Conservation (phyloP, 2,329 filamentous ascomycete species). For the Dactylonectria macrodidyma region DNA sequence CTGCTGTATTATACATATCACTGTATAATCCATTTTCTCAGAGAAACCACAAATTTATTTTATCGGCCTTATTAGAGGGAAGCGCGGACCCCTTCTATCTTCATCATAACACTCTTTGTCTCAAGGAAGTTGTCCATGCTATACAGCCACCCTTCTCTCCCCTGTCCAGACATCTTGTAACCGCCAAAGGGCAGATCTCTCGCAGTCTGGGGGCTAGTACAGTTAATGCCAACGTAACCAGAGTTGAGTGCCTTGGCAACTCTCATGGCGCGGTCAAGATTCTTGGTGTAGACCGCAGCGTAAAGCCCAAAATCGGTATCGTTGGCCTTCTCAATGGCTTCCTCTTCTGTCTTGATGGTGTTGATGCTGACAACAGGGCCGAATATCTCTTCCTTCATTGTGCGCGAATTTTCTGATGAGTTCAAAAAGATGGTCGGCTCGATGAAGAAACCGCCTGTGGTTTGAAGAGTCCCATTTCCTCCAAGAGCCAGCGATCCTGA, state of each 20-base stretch:
- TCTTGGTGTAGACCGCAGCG: conserved; percentile 69
- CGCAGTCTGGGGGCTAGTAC: conserved; percentile 41
- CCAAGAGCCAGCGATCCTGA: conserved; percentile 26
- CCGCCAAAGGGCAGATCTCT: conserved; percentile 38
- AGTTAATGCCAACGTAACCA: conserved; percentile 74
- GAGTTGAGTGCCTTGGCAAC: conserved; percentile 69
- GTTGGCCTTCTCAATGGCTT: conserved; percentile 53
- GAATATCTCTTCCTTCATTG: conserved; percentile 75
- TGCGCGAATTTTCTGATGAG: conserved; percentile 52
- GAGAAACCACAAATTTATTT: too few relatives aligned
- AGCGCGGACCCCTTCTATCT: conserved; percentile 20
- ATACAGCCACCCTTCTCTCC: conserved; percentile 31
- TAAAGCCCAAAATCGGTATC: conserved; percentile 70
- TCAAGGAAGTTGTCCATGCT: conserved; percentile 43
- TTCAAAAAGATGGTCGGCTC: conserved; percentile 39
- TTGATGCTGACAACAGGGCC: conserved; percentile 74
- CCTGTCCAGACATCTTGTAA: conserved; percentile 34
- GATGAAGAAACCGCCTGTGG: conserved; percentile 32
- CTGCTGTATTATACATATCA: too few relatives aligned
- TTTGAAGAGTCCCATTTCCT: conserved; percentile 25
- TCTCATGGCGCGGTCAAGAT: conserved; percentile 62
- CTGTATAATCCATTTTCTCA: too few relatives aligned
- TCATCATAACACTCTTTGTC: conserved; percentile 43
- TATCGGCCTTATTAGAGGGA: too few relatives aligned
- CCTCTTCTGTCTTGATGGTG: conserved; percentile 54